Evolutionary conservation across 768 basidiomycete species (phyloP).

Genomic region (Lactarius sanguifluus): DNA sequence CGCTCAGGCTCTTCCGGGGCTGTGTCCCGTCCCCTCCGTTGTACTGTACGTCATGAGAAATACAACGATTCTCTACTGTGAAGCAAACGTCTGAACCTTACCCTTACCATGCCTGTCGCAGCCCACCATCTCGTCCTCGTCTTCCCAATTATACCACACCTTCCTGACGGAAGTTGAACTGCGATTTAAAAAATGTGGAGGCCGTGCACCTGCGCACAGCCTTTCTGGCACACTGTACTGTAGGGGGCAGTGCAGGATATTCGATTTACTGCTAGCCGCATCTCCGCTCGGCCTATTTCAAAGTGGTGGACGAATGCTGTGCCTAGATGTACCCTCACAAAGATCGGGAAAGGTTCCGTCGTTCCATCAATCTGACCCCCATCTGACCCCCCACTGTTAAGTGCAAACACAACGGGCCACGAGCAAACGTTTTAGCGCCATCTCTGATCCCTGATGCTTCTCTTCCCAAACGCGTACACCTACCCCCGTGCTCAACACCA

Average conservation of each 20-base stretch:
- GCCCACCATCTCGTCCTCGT: not conserved
- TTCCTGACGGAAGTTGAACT: not conserved
- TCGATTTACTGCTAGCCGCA: not conserved
- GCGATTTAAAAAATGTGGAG: not conserved
- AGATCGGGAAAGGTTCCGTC: not conserved
- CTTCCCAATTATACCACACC: not conserved
- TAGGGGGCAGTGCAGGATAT: slow-evolving; percentile 7
- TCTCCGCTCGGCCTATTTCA: not conserved
- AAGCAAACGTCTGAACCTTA: not conserved
- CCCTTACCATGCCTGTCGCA: not conserved
- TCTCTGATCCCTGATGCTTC: slow-evolving; percentile 18
- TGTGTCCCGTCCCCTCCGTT: not conserved
- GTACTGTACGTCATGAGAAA: not conserved
- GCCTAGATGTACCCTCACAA: not conserved
- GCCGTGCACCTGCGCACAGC: slow-evolving; percentile 12
- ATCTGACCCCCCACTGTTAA: not conserved
- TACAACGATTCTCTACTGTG: not conserved
- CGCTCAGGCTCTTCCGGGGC: not conserved
- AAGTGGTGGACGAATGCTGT: not conserved
- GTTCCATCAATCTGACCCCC: not conserved
- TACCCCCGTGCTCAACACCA: not conserved
- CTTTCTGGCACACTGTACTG: not conserved
- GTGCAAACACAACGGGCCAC: not conserved
- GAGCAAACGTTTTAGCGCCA: not conserved
- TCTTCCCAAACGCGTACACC: not conserved